These are phyloP conservation scores for Vitis hybrid DNA, from an alignment of 177 flowering plant species.

Conservation along the genomic window DNA sequence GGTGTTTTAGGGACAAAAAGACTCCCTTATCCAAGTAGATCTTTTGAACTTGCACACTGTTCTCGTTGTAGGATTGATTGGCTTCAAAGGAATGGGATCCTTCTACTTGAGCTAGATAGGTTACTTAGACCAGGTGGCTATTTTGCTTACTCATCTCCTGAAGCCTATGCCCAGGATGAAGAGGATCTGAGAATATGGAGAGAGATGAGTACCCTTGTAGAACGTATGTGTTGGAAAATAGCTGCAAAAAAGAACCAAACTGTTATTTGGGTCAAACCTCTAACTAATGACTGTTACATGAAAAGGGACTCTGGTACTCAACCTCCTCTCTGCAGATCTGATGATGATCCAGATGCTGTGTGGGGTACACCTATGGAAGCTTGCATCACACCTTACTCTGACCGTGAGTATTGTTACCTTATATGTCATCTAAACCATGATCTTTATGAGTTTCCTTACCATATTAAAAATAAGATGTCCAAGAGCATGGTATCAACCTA, in stretches of 20 bases:
- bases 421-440: too few species aligned
- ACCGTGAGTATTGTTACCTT: slow-evolving; percentile 23
- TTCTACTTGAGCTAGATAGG: slow-evolving; percentile 87
- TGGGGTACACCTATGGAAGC: slow-evolving; percentile 37
- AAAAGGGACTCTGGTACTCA: slow-evolving; percentile 66
- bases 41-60: slow-evolving; percentile 88
- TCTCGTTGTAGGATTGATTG: slow-evolving; percentile 76
- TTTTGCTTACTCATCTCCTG: slow-evolving; percentile 87
- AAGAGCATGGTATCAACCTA: too few species aligned
- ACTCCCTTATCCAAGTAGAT: slow-evolving; percentile 87
- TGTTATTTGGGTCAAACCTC: slow-evolving; percentile 82
- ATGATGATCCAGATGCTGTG: slow-evolving; percentile 78
- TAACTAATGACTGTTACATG: slow-evolving; percentile 72
- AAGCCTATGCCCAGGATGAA: slow-evolving; percentile 87
- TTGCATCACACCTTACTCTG: slow-evolving; percentile 37
- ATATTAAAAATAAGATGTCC: too few species aligned
- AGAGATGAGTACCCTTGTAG: slow-evolving; percentile 76
- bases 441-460: too few species aligned
- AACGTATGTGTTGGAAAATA: slow-evolving; percentile 81
- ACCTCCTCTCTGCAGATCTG: slow-evolving; percentile 77
- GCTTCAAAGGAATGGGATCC: slow-evolving; percentile 83
- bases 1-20: slow-evolving; percentile 85
- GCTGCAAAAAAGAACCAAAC: slow-evolving; percentile 73
- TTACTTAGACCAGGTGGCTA: slow-evolving; percentile 91
- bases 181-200: slow-evolving; percentile 77